phyloP scores from a whole-genome alignment of 164 flowering plant species.

The grape (Vitis vinifera) region DNA sequence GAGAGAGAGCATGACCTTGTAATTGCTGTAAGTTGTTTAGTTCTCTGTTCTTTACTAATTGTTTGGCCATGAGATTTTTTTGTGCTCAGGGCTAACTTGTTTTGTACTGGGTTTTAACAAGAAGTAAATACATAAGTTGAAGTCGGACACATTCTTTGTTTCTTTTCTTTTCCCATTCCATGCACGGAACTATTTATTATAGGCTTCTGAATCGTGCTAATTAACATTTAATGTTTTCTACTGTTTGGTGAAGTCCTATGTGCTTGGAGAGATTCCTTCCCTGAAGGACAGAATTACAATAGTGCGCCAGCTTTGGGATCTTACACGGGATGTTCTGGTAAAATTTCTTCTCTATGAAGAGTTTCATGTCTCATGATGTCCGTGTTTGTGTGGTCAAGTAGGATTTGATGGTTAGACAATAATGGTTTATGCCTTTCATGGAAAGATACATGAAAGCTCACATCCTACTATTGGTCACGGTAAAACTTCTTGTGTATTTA shows the following conservation, averaged over 20 bases:
- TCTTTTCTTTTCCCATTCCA: not conserved
- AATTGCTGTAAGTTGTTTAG: conserved; percentile 73
- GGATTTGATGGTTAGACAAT: not conserved
- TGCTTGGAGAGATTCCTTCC: conserved; percentile 96
- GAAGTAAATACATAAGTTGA: too few relatives aligned
- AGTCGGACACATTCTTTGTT: not conserved
- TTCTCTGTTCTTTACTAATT: not conserved
- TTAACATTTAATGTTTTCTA: conserved; percentile 14
- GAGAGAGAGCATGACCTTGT: conserved; percentile 92
- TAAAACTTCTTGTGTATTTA: too few relatives aligned
- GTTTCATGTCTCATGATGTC: conserved; percentile 4
- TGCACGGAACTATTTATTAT: not conserved
- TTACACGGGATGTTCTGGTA: conserved; percentile 91
- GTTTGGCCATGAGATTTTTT: not conserved
- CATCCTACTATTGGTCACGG: too few relatives aligned
- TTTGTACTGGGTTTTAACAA: not conserved
- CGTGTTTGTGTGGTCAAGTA: not conserved
- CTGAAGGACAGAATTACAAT: conserved; percentile 77
- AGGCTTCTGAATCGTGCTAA: conserved; percentile 6
- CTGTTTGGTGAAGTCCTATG: conserved; percentile 74
- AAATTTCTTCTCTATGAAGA: not conserved
- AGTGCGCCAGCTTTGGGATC: conserved; percentile 97
- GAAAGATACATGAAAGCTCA: too few relatives aligned
- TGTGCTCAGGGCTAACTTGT: not conserved
- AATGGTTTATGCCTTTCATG: too few relatives aligned